Evolutionary conservation across 495 filamentous ascomycete species (phyloP).

Genomic region (Chlorociboria aeruginascens): DNA sequence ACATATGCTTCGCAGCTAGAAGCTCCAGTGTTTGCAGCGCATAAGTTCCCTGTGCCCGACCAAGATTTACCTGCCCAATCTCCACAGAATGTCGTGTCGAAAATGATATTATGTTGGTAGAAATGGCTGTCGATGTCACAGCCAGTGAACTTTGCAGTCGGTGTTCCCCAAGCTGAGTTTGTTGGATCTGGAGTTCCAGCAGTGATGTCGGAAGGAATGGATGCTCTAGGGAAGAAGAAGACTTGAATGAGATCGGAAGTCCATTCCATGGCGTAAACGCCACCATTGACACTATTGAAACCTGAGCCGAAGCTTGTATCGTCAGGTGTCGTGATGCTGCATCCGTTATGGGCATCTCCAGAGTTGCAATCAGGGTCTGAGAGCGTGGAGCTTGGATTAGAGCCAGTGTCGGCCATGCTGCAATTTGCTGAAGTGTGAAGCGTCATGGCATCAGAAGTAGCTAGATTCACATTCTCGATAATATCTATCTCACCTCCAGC

Average conservation of each 20-base stretch:
- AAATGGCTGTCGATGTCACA: conserved; percentile 62
- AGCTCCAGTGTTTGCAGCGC: conserved; percentile 24
- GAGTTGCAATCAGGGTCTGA: conserved; percentile 42
- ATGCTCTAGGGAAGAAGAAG: conserved; percentile 62
- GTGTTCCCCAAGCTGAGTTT: conserved; percentile 44
- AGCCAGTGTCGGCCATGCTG: conserved; percentile 33
- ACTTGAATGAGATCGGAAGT: conserved; percentile 52
- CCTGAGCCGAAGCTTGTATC: conserved; percentile 47
- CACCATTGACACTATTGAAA: conserved; percentile 65
- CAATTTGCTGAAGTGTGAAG: conserved; percentile 66
- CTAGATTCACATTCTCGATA: conserved; percentile 71
- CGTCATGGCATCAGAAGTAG: conserved; percentile 53
- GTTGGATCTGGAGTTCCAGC: conserved; percentile 46
- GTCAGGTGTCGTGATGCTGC: conserved; percentile 28
- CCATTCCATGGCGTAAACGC: conserved; percentile 73
- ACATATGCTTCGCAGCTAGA: conserved; percentile 53
- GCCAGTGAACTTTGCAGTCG: conserved; percentile 46
- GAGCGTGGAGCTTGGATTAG: conserved; percentile 34
- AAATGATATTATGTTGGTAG: conserved; percentile 58
- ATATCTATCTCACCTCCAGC: conserved; percentile 80
- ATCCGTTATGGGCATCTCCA: conserved; percentile 38
- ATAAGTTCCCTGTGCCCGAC: conserved; percentile 21
- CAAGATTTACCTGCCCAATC: conserved; percentile 71
- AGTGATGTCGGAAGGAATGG: conserved; percentile 43
- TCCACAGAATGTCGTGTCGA: conserved; percentile 82